These are phyloP conservation scores for Linderniella brevidens DNA, from an alignment of 257 asterid species.

Conservation along the genomic window DNA sequence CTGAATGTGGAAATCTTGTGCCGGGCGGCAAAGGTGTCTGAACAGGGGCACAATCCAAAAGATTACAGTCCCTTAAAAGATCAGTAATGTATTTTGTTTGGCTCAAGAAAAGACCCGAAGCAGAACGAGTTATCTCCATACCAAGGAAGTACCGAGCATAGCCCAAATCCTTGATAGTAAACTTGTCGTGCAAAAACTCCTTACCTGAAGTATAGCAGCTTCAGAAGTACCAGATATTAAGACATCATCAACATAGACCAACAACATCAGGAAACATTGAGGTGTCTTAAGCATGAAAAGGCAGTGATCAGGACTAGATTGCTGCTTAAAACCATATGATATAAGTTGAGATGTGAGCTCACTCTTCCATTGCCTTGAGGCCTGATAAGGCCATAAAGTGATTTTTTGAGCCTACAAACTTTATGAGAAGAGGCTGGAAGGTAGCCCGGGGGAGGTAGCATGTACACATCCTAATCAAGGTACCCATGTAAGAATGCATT, in stretches of 20 bases:
- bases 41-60: too few relatives aligned
- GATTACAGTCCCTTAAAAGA: too few relatives aligned
- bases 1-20: too few relatives aligned
- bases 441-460: slow-evolving; percentile 2
- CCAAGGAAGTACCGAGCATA: slow-evolving; percentile 4
- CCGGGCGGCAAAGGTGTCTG: too few relatives aligned
- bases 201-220: background rate
- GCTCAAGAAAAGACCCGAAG: too few relatives aligned
- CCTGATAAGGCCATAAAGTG: background rate
- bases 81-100: too few relatives aligned
- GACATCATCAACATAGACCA: slow-evolving; percentile 9
- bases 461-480: slow-evolving; percentile 4
- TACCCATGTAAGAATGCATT: background rate
- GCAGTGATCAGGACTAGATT: slow-evolving; percentile 3
- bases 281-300: background rate
- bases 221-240: background rate
- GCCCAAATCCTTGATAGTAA: slow-evolving; percentile 10
- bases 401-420: slow-evolving; percentile 6
- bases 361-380: slow-evolving; percentile 4
- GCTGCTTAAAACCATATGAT: slow-evolving; percentile 5
- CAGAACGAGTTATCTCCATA: too few relatives aligned
- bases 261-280: background rate
- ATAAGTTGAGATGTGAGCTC: background rate
- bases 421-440: background rate
- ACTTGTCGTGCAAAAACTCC: background rate